Conservation (phyloP, 139 green algal genomes). For the Eudorina sp. region DNA sequence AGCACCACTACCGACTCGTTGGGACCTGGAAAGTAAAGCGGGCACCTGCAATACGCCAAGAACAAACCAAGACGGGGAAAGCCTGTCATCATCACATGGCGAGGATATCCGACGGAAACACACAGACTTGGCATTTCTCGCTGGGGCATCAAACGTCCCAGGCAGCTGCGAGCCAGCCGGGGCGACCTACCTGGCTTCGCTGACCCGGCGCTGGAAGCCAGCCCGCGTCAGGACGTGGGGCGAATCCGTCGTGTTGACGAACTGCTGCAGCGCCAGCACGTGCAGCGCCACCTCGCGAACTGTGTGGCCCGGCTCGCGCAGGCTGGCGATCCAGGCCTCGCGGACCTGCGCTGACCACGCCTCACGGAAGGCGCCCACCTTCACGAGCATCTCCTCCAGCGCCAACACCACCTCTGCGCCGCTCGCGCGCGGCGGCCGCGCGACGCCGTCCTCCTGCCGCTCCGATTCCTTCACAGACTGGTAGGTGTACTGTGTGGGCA, state of each 20-base stretch:
- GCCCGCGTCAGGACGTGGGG: slow-evolving; percentile 63
- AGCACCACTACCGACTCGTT: slow-evolving; percentile 71
- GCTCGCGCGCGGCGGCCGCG: not conserved
- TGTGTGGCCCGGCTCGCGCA: slow-evolving; percentile 24
- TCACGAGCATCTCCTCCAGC: slow-evolving; percentile 45
- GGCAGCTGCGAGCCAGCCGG: no score
- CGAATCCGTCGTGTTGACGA: slow-evolving; percentile 52
- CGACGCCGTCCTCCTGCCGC: not conserved
- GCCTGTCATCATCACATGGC: no score
- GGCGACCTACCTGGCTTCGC: slow-evolving; percentile 19
- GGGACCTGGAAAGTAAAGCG: slow-evolving; percentile 75
- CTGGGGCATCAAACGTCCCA: no score
- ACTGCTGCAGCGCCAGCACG: slow-evolving; percentile 71
- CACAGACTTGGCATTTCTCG: no score
- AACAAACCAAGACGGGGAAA: no score
- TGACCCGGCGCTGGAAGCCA: slow-evolving; percentile 65
- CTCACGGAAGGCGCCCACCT: slow-evolving; percentile 12
- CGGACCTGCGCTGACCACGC: slow-evolving; percentile 55
- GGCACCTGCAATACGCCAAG: slow-evolving; percentile 67
- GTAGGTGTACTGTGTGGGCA: slow-evolving; percentile 24
- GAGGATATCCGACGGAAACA: no score
- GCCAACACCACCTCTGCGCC: slow-evolving; percentile 25
- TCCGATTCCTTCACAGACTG: not conserved
- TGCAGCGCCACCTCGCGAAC: slow-evolving; percentile 64
- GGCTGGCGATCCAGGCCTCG: slow-evolving; percentile 62